Percentiles rank a stretch among this genome's conserved stretches.
Conservation (phyloP, 768 basidiomycete species). For the Thelephora ganbajun region DNA sequence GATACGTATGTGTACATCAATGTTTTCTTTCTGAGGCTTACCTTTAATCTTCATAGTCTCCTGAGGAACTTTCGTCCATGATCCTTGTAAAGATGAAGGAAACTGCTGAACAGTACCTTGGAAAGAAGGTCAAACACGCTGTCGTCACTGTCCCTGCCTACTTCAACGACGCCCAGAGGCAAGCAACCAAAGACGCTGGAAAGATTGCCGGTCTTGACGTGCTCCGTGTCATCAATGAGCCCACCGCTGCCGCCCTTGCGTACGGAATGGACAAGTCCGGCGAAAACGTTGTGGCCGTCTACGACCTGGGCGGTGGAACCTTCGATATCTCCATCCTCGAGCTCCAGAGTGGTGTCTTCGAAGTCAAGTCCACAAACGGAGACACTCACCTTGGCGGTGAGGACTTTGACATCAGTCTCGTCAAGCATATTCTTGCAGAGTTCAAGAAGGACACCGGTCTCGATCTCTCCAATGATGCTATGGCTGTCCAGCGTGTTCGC, state of each 20-base stretch:
- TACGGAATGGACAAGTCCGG: slow-evolving; percentile 83
- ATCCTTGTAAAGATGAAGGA: slow-evolving; percentile 88
- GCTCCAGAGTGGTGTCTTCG: slow-evolving; percentile 99
- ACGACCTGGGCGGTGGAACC: slow-evolving; percentile 96
- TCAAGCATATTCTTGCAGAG: slow-evolving; percentile 73
- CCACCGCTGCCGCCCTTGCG: slow-evolving; percentile 94
- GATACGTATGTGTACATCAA: slow-evolving; percentile 39
- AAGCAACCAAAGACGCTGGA: slow-evolving; percentile 97
- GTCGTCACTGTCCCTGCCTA: slow-evolving; percentile 96
- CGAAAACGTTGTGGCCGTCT: slow-evolving; percentile 89
- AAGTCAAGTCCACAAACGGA: slow-evolving; percentile 99
- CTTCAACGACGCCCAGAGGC: slow-evolving; percentile 99
- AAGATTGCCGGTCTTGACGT: slow-evolving; percentile 96
- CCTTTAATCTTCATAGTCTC: slow-evolving; percentile 34
- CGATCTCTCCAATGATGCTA: slow-evolving; percentile 72
- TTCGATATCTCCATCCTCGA: slow-evolving; percentile 99
- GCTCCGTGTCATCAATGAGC: slow-evolving; percentile 97
- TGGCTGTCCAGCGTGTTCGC: slow-evolving; percentile 98
- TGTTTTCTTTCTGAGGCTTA: neutral
- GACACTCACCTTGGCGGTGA: slow-evolving; percentile 95
- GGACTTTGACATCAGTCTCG: slow-evolving; percentile 88
- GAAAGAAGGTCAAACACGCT: slow-evolving; percentile 86
- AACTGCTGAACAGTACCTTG: slow-evolving; percentile 86
- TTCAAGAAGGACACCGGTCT: slow-evolving; percentile 91
- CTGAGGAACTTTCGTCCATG: slow-evolving; percentile 82